These are phyloP conservation scores for Sporothrix schenckii DNA, from an alignment of 2,329 filamentous ascomycete species.

Conservation along the genomic window DNA sequence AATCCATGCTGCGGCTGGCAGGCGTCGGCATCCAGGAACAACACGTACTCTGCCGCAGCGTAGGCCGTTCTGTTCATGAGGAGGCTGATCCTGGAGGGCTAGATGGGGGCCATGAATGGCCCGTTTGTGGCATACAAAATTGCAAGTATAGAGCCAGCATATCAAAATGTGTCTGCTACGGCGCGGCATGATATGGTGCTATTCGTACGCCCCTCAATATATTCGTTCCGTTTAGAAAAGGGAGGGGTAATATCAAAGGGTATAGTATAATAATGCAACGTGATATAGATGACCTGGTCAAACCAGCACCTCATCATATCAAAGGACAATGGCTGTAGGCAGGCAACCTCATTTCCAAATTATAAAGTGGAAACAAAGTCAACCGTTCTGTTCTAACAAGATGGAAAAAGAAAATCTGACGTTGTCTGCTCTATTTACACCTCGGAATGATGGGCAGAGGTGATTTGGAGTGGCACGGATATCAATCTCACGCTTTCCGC, in stretches of 20 bases:
- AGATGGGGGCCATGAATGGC: background rate
- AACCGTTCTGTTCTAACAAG: too few relatives aligned
- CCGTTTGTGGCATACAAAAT: background rate
- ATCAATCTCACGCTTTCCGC: too few relatives aligned
- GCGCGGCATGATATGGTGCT: background rate
- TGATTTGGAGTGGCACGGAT: too few relatives aligned
- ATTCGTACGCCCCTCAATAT: background rate
- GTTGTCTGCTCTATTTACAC: too few relatives aligned
- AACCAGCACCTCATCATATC: background rate
- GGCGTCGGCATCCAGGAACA: slow-evolving; percentile 10
- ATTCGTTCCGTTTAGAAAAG: background rate
- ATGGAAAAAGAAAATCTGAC: too few relatives aligned
- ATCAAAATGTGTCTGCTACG: background rate
- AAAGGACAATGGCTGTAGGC: too few relatives aligned
- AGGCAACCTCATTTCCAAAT: background rate
- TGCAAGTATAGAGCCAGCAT: background rate
- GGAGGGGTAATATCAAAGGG: background rate
- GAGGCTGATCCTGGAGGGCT: background rate
- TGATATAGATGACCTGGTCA: background rate
- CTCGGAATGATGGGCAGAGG: too few relatives aligned
- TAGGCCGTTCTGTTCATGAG: background rate
- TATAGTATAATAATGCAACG: background rate
- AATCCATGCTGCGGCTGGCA: background rate
- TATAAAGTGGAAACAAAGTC: too few relatives aligned
- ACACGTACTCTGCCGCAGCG: slow-evolving; percentile 5